Base-by-base conservation (phyloP, 2,329 filamentous ascomycete genomes). In the Aureobasidium sp. region DNA sequence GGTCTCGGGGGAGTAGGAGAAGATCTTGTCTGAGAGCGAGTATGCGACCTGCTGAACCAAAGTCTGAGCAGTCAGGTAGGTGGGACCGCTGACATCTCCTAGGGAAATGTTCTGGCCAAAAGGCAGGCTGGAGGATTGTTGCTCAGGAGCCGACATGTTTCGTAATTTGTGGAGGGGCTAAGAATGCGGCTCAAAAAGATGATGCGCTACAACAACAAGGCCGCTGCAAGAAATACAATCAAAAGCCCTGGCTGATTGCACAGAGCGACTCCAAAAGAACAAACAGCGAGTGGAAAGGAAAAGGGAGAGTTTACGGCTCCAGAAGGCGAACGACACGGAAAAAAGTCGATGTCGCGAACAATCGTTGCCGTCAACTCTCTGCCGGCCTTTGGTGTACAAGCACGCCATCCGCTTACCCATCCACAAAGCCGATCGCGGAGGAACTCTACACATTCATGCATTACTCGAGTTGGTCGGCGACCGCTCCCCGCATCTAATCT, bases 41-140 rank as follows among this genome's bases (percentile, higher is more conserved):
- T 96, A 99, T 64, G 93, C 91, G 67, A 97, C 88, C 77, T 99
- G 94, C 79, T 99, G 94, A 67, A 97, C 88, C 62, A 99, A 84
- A 26, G 91, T 86, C 78, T 99, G 94, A 34, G 91, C 90, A 44
- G 93, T 97, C 65, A 93, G 84, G 77, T 99, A 99, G 62, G 90
- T 94, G 67, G 93, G 90, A 17, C 93, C 94, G 64, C 84, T 87
- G 74, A 97, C 89, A 63, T 79, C 79, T 61, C 77, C 76, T 64
- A 85, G 74, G 37, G 78, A 67, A 62, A 82, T 74, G 64, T 79
- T 69, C 67, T 82, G 79, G 55, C 80, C 80, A 63, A 83, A 83
- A 1, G 81, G 80, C 32, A 82, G 73, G 58, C 75, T 78, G 17
- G 78, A 77, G 5, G 79, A 80, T 69, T 78, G 55, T 48, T 59